A percentile compares a stretch with the other conserved stretches of the same genome.
phyloP scores from a whole-genome alignment of 2,329 filamentous ascomycete genomes.

The Anisogramma anomala region DNA sequence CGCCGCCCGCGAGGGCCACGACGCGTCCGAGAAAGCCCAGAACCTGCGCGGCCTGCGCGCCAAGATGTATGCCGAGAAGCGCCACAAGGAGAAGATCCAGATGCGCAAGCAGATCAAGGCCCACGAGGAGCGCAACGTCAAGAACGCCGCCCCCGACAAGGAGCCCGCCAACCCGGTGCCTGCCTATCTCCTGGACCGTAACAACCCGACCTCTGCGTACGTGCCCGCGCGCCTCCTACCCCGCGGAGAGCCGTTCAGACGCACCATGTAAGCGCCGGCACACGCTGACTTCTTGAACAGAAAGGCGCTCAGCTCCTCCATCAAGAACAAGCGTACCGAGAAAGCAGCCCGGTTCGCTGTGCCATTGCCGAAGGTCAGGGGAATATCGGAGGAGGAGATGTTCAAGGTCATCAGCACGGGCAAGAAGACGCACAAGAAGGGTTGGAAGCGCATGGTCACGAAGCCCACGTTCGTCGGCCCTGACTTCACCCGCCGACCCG shows the following conservation, averaged over 20 bases:
- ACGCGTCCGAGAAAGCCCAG: conserved; percentile 80
- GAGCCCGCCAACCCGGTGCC: conserved; percentile 74
- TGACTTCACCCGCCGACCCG: conserved; percentile 76
- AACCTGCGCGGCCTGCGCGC: conserved; percentile 84
- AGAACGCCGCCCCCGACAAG: conserved; percentile 66
- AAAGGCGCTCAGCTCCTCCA: conserved; percentile 51
- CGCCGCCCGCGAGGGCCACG: conserved; percentile 77
- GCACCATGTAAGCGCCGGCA: too few relatives aligned
- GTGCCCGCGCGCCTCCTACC: too few relatives aligned
- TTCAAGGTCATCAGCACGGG: conserved; percentile 81
- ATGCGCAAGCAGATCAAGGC: conserved; percentile 91
- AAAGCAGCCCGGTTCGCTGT: conserved; percentile 91
- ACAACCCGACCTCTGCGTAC: conserved; percentile 27
- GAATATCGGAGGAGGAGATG: conserved; percentile 93
- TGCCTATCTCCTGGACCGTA: conserved; percentile 86
- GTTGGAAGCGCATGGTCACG: conserved; percentile 54
- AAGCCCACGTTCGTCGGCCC: conserved; percentile 83
- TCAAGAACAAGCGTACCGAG: conserved; percentile 91
- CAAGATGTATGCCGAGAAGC: conserved; percentile 87
- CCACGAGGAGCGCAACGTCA: conserved; percentile 93
- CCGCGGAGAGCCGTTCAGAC: too few relatives aligned
- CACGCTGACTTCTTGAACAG: too few relatives aligned
- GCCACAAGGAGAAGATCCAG: conserved; percentile 96
- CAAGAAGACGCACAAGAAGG: conserved; percentile 79
- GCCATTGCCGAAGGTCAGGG: conserved; percentile 84